Conservation (phyloP, 140 eudicot genomes). For the Oenanthe javanica region DNA sequence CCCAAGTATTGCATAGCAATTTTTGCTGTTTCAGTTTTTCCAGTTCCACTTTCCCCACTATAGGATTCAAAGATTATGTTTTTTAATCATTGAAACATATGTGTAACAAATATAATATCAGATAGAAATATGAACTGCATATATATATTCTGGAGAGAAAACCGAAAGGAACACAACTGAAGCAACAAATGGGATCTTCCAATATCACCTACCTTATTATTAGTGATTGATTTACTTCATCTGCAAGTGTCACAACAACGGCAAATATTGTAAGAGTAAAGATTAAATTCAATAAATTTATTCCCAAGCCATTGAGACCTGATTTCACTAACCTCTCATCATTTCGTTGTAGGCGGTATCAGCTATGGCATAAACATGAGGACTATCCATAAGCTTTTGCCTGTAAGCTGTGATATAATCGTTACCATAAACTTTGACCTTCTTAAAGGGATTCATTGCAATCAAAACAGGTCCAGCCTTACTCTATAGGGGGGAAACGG, state of each 20-base stretch:
- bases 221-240: slow-evolving; percentile 66
- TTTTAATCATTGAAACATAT: neutral
- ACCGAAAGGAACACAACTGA: neutral
- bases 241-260: slow-evolving; percentile 46
- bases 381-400: slow-evolving; percentile 72
- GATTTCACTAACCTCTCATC: slow-evolving; percentile 52
- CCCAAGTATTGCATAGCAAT: slow-evolving; percentile 87
- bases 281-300: neutral
- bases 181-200: neutral
- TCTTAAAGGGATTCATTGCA: slow-evolving; percentile 89
- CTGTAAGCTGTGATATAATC: slow-evolving; percentile 57
- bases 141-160: neutral
- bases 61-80: neutral
- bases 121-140: neutral
- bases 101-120: neutral
- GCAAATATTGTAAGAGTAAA: slow-evolving; percentile 5
- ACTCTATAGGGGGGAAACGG: slow-evolving; percentile 41
- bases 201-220: slow-evolving; percentile 61
- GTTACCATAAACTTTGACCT: slow-evolving; percentile 42
- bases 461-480: slow-evolving; percentile 83
- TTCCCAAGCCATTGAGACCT: neutral
- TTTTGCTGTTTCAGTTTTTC: slow-evolving; percentile 96
- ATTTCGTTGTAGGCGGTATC: slow-evolving; percentile 65
- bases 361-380: slow-evolving; percentile 78
- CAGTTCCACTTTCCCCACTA: slow-evolving; percentile 99